Conservation (phyloP, 352 stramenopile genomes). For the Globisporangium lucens region DNA sequence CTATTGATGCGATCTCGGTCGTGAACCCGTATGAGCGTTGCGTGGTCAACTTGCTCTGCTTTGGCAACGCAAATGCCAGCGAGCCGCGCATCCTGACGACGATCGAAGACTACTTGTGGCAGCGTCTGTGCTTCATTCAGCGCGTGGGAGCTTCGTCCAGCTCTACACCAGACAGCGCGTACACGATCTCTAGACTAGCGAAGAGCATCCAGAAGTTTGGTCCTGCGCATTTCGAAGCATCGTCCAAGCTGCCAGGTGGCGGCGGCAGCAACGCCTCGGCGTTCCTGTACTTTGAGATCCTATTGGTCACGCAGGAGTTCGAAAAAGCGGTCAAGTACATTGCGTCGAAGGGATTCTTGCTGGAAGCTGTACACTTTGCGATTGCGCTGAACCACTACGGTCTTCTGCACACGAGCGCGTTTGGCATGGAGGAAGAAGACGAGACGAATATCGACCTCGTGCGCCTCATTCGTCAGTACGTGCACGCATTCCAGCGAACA, state of each 20-base stretch:
- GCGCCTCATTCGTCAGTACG: slow-evolving; percentile 80
- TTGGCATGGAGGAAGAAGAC: slow-evolving; percentile 57
- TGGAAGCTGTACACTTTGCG: slow-evolving; percentile 80
- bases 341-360: slow-evolving; percentile 66
- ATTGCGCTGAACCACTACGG: slow-evolving; percentile 80
- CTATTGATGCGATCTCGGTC: slow-evolving; percentile 66
- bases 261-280: slow-evolving; percentile 40
- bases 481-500: slow-evolving; percentile 78
- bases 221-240: slow-evolving; percentile 62
- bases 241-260: slow-evolving; percentile 26
- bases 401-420: slow-evolving; percentile 55
- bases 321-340: slow-evolving; percentile 82
- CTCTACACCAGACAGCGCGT: slow-evolving; percentile 47
- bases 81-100: slow-evolving; percentile 73
- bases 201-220: slow-evolving; percentile 79
- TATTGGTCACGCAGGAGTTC: slow-evolving; percentile 77
- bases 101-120: slow-evolving; percentile 86
- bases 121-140: slow-evolving; percentile 81
- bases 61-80: slow-evolving; percentile 74
- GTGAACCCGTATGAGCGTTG: slow-evolving; percentile 77
- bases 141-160: slow-evolving; percentile 26
- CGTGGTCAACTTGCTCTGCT: slow-evolving; percentile 78
- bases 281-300: slow-evolving; percentile 81
- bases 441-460: slow-evolving; percentile 60
- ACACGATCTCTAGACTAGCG: slow-evolving; percentile 60